Evolutionary conservation across 2,329 filamentous ascomycete genomes (phyloP).

Genomic region (Aphanocladium album): DNA sequence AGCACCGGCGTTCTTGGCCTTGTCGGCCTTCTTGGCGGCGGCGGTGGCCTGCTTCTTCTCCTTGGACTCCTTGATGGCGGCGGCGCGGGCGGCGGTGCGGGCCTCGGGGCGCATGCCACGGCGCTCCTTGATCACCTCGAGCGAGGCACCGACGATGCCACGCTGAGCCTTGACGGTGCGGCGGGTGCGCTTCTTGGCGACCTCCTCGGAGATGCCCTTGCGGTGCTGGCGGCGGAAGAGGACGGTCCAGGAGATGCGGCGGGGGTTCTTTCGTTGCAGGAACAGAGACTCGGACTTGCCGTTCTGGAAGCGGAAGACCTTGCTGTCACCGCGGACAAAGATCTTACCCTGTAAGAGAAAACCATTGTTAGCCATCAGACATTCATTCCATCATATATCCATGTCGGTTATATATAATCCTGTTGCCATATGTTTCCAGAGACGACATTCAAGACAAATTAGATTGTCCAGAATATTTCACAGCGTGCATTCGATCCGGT

Average conservation of each 20-base stretch:
- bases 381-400: neutral
- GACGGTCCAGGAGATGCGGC: slow-evolving; percentile 97
- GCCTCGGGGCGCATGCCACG: slow-evolving; percentile 92
- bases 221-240: slow-evolving; percentile 98
- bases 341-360: slow-evolving; percentile 77
- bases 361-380: slow-evolving; percentile 23
- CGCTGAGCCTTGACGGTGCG: slow-evolving; percentile 98
- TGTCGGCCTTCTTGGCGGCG: slow-evolving; percentile 97
- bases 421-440: neutral
- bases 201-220: slow-evolving; percentile 99
- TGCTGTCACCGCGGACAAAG: slow-evolving; percentile 99
- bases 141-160: slow-evolving; percentile 97
- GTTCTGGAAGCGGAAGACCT: slow-evolving; percentile 99
- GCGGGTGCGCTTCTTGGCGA: slow-evolving; percentile 99
- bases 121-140: slow-evolving; percentile 99
- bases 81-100: slow-evolving; percentile 80
- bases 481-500: neutral
- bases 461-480: neutral
- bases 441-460: neutral
- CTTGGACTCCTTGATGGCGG: slow-evolving; percentile 96
- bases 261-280: slow-evolving; percentile 99
- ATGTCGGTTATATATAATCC: neutral
- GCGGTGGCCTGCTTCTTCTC: slow-evolving; percentile 90
- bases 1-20: slow-evolving; percentile 82
- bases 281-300: slow-evolving; percentile 99